Base-by-base conservation (phyloP, 2,329 filamentous ascomycete genomes). In the Capronia coronata region DNA sequence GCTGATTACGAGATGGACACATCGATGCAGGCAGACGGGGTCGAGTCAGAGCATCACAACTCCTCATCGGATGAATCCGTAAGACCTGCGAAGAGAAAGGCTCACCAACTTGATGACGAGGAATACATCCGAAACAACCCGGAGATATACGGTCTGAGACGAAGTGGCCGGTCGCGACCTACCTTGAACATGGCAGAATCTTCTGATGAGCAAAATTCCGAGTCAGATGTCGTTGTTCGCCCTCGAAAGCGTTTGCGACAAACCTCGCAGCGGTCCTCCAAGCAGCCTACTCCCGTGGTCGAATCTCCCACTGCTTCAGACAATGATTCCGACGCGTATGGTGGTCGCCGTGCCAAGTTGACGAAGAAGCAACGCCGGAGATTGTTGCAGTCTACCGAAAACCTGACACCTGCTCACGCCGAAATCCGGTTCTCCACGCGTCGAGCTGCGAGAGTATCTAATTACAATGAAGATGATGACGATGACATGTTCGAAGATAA, bases 371-470 rank as follows among this genome's bases (percentile, higher is more conserved):
- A 87, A 61, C 75, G 75, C 54, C 85, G 84, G 48, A 82, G 84
- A 53, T 80, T 86, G 63, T 75, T 83, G 50, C 78, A 88, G 64
- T 71, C 75, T 51, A 77, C 82, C 19, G 79, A 74, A 42, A 76
- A 83, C 61, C 78, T 81, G 10, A 77, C 80, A 34, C 77, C 85
- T 6, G 75, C 82, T 3, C 79, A 84, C 60, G 79, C 80, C 49
- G 90, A 95, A 70, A 87, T 95, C 64, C 85, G 91, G 57, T 96
- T 94, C 79, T 95, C 90, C 5, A 93, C 84, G 46, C 79, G 91
- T 52, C 85, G 87, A 56, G 52, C 57, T 23, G 87, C 88, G 46
- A 87, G 87, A 64, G 73, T 84, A 41, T 77, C 78, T 3, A 84
- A 77, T 53, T 84, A 85, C 64, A 83, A 84, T 55, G 81, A 84